Evolutionary conservation across 352 stramenopile genomes (phyloP), one percentile per base, ranked within the genome.

Genomic region (Pythium dissimile): DNA sequence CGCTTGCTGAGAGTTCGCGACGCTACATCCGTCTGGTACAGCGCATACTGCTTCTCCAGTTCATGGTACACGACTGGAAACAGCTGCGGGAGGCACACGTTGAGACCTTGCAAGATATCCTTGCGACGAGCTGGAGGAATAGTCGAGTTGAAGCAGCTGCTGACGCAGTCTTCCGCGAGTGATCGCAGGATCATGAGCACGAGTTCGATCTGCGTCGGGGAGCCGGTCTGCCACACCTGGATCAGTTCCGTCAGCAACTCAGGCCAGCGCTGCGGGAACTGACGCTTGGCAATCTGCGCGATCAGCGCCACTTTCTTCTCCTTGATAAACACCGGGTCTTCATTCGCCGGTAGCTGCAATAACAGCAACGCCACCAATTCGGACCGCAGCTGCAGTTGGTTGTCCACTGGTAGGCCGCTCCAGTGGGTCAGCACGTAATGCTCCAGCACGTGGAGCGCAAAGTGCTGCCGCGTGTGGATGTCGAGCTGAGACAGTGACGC

Each of bases 231-330:
- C 79, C 79, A 92, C 18, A 89, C 68, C 55, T 84, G 67, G 28
- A 90, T 58, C 34, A 92, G 30, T 26, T 89, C 78, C 5, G 77
- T 63, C 24, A 92, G 51, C 15, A 92, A 69, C 20, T 89, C 69
- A 1, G 80, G 78, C 78, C 80, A 92, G 6, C 79, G 83, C 66
- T 92, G 83, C n/a, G 83, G 83, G 54, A 92, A 92, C 64, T 89
- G 79, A 2, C 83, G 67, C 70, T 92, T 92, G 23, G 78, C 83
- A 11, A 92, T 81, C 57, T 87, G 69, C 2, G 80, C 73, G 34
- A 92, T 42, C 8, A 92, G 72, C 53, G 75, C 54, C 4, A 92
- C 83, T 27, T 90, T 87, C 66, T 92, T 92, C 67, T 92, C 83
- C 15, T 77, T 74, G 15, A 92, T 55, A 52, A 86, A 92, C 18